These are phyloP conservation scores for Phaeosphaeria sp. DNA, from an alignment of 2,329 filamentous ascomycete species.

Conservation along the genomic window DNA sequence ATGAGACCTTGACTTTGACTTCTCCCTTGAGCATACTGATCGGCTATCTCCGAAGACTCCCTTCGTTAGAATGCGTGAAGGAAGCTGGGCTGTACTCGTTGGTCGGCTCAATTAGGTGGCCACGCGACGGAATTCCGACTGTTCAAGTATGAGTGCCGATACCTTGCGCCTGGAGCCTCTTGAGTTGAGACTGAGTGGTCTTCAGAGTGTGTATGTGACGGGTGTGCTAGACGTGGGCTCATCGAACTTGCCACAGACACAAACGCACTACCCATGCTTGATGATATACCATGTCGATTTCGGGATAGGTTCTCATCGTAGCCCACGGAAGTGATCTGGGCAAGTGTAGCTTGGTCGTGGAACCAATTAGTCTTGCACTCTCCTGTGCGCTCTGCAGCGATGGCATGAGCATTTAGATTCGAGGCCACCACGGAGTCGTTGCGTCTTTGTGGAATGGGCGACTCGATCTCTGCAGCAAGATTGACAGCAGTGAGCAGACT, in stretches of 20 bases:
- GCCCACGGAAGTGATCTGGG: too few relatives aligned
- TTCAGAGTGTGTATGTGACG: not conserved
- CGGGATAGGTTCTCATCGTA: too few relatives aligned
- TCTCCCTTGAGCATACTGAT: not conserved
- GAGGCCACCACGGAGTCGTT: constrained; percentile 32
- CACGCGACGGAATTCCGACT: not conserved
- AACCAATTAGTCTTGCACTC: constrained; percentile 10
- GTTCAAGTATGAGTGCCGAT: not conserved
- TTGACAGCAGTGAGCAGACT: constrained; percentile 34
- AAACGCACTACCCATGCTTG: not conserved
- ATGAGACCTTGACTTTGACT: not conserved
- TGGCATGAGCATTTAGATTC: constrained; percentile 28
- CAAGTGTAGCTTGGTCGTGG: constrained; percentile 1
- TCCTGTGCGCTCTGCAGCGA: constrained; percentile 16
- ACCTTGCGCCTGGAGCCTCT: not conserved
- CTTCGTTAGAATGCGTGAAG: not conserved
- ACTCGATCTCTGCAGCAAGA: constrained; percentile 30
- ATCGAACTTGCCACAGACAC: not conserved
- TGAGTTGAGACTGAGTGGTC: not conserved
- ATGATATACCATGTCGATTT: not conserved
- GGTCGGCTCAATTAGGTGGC: not conserved
- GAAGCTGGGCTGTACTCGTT: not conserved
- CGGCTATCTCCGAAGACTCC: not conserved
- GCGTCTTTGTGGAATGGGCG: constrained; percentile 29
- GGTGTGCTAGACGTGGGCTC: not conserved